Evolutionary conservation across 2,329 filamentous ascomycete species (phyloP), one percentile per base, ranked within the genome.

Genomic region (Waltergamsia citrina): DNA sequence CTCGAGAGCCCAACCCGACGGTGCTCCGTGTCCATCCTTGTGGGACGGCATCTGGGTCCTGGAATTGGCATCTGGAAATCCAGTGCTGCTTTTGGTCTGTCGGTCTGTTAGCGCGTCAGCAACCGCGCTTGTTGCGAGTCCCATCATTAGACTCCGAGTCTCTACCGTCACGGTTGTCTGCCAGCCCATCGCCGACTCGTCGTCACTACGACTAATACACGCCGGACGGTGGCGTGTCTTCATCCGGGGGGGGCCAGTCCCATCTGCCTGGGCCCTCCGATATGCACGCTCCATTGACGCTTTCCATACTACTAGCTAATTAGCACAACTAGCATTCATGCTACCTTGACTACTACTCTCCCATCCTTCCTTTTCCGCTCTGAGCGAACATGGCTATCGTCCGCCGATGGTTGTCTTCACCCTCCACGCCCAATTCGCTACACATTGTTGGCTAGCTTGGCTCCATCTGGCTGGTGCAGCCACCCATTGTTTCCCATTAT

Each of bases 81-180:
- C 46, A 50, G 47, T 46, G 52, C 53, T 53, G 53, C 53, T 53
- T 56, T 38, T 35, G 31, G n/a, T 11, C 20, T 14, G 8, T 7
- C 29, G 14, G 7, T 7, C 12, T 19, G 16, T 7, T 5, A 6
- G 7, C 17, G 5, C 17, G 23, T 20, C 17, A 28, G 32, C 32
- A n/a, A 18, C 29, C 23, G 32, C 32, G 32, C 22, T 15, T 34
- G 15, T 29, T 18, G 15, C 28, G 8, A n/a, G 22, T n/a, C n/a
- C n/a, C n/a, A n/a, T n/a, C n/a, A n/a, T n/a, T n/a, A n/a, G n/a
- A n/a, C n/a, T n/a, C n/a, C n/a, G n/a, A n/a, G n/a, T n/a, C n/a
- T n/a, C n/a, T n/a, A n/a, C n/a, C n/a, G n/a, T n/a, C n/a, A n/a
- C n/a, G n/a, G n/a, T n/a, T n/a, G n/a, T n/a, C n/a, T n/a, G n/a